Conservation (phyloP, 2,329 filamentous ascomycete genomes). For the Thelonectria discophora region DNA sequence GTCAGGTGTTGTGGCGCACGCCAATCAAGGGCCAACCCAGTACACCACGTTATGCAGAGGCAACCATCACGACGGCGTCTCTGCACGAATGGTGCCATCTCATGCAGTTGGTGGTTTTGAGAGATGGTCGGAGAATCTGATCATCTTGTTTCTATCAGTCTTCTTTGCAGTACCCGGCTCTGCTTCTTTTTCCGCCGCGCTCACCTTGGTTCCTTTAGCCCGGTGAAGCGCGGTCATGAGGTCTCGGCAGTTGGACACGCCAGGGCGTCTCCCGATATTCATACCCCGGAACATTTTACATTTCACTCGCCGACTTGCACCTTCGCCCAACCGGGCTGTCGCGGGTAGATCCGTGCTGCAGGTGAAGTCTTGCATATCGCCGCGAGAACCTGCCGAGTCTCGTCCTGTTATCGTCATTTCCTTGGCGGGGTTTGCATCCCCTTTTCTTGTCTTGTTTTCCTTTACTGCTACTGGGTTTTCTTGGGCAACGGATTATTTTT, state of each 20-base stretch:
- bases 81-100: conserved; percentile 37
- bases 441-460: conserved; percentile 12
- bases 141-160: background rate
- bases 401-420: conserved; percentile 32
- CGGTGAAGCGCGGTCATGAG: conserved; percentile 35
- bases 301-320: conserved; percentile 18
- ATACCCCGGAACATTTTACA: conserved; percentile 11
- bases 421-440: conserved; percentile 12
- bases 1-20: conserved; percentile 51
- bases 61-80: conserved; percentile 26
- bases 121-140: conserved; percentile 2
- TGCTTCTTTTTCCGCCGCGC: conserved; percentile 18
- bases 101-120: conserved; percentile 27
- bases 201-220: conserved; percentile 24
- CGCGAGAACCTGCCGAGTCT: conserved; percentile 21
- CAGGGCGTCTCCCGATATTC: conserved; percentile 24
- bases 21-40: conserved; percentile 46
- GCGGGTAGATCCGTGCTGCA: conserved; percentile 42
- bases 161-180: conserved; percentile 19
- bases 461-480: conserved; percentile 10
- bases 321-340: conserved; percentile 36
- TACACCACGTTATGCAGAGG: conserved; percentile 34
- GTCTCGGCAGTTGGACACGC: conserved; percentile 34
- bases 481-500: conserved; percentile 3
- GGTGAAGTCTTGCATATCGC: conserved; percentile 10